phyloP scores from a whole-genome alignment of 768 basidiomycete species.

The Tulasnella sp. region DNA sequence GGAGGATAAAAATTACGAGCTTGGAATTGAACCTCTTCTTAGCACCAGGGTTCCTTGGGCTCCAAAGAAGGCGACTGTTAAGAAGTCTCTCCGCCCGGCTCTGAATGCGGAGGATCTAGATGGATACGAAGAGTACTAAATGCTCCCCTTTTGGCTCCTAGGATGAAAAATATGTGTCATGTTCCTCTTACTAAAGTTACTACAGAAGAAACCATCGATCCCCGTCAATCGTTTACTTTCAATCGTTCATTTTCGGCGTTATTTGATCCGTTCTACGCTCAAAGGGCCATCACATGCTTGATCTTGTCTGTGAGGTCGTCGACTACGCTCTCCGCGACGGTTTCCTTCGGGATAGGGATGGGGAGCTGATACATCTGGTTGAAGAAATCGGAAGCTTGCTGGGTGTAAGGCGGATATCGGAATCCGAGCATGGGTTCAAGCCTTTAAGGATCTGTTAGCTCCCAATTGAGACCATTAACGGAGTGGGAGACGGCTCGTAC shows the following conservation, averaged over 20 bases:
- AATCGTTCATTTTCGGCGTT: too few relatives aligned
- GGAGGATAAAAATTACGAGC: background rate
- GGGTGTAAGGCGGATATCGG: slow-evolving; percentile 52
- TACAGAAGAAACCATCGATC: too few relatives aligned
- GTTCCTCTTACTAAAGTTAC: too few relatives aligned
- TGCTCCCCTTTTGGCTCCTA: too few relatives aligned
- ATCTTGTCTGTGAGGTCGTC: background rate
- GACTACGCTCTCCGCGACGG: background rate
- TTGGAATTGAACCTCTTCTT: background rate
- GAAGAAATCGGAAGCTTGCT: background rate
- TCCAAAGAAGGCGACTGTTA: background rate
- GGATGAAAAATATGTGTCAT: too few relatives aligned
- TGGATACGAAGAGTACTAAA: background rate
- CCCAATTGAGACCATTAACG: background rate
- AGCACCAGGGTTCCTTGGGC: background rate
- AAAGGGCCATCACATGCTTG: slow-evolving; percentile 5
- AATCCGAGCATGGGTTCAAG: slow-evolving; percentile 38
- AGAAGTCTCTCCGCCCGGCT: background rate
- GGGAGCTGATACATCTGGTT: background rate
- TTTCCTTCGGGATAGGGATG: background rate
- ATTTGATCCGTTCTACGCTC: too few relatives aligned
- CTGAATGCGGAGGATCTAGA: background rate
- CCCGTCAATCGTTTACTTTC: too few relatives aligned
- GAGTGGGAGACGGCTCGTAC: slow-evolving; percentile 30
- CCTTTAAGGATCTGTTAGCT: slow-evolving; percentile 24